A percentile compares a stretch with the other conserved stretches of the same genome.
Evolutionary conservation across 2,329 filamentous ascomycete genomes (phyloP).

Genomic region (Ceratocystis ficicola): DNA sequence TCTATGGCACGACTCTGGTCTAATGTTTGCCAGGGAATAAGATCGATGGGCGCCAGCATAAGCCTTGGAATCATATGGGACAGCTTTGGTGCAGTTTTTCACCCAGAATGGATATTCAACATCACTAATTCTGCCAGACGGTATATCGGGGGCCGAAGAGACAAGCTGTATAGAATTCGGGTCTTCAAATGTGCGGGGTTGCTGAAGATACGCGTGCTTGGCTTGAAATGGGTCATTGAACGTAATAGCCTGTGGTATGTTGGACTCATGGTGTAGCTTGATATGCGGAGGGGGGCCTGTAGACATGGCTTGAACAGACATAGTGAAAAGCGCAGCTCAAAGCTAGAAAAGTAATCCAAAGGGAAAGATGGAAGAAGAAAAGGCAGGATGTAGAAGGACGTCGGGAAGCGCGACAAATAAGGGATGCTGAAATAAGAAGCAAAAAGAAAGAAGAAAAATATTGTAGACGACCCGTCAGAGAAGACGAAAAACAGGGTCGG

Average conservation of each 20-base stretch:
- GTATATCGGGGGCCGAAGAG: constrained; percentile 11
- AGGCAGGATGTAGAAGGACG: no score
- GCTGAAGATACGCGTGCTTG: constrained; percentile 4
- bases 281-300: constrained; percentile 1
- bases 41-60: constrained; percentile 15
- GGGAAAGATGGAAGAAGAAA: not conserved
- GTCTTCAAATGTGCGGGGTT: constrained; percentile 16
- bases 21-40: constrained; percentile 16
- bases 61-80: constrained; percentile 13
- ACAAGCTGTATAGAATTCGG: constrained; percentile 4
- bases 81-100: constrained; percentile 10
- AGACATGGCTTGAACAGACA: constrained; percentile 10
- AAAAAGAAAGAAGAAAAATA: not conserved
- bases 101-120: constrained; percentile 16
- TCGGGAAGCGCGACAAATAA: not conserved
- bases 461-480: not conserved
- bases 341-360: no score
- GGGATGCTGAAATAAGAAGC: not conserved
- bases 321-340: constrained; percentile 1
- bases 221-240: constrained; percentile 13
- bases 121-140: constrained; percentile 10
- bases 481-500: not conserved
- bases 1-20: constrained; percentile 16
- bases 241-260: not conserved
- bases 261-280: not conserved